phyloP scores from a whole-genome alignment of 345 rosid species.

The Gossypium sturtianum region DNA sequence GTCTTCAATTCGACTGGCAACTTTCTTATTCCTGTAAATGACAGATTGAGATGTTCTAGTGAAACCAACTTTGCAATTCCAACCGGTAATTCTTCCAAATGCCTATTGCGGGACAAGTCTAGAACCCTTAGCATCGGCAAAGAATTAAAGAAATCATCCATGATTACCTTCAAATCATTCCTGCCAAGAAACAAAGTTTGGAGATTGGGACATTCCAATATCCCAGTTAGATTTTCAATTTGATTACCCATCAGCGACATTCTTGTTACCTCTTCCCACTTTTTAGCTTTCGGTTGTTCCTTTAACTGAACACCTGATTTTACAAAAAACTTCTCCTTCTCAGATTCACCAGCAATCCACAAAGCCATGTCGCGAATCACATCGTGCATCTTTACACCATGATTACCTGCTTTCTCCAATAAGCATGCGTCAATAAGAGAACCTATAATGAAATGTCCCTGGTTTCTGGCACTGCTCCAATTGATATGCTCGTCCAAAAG shows the following conservation, averaged over 20 bases:
- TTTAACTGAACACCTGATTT: slow-evolving; percentile 8
- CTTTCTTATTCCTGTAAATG: neutral
- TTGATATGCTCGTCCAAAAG: neutral
- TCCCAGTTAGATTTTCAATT: neutral
- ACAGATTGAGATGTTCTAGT: neutral
- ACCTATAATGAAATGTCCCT: no score
- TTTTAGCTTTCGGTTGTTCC: slow-evolving; percentile 14
- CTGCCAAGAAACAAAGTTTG: neutral
- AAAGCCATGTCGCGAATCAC: neutral
- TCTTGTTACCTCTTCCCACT: slow-evolving; percentile 6
- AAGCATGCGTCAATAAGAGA: slow-evolving; percentile 18
- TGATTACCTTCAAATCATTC: neutral
- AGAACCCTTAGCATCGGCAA: neutral
- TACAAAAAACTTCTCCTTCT: neutral
- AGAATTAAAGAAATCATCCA: neutral
- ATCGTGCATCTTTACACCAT: neutral
- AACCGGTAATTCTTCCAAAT: neutral
- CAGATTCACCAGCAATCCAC: slow-evolving; percentile 13
- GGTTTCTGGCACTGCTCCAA: neutral
- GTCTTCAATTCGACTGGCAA: neutral
- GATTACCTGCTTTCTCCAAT: slow-evolving; percentile 9
- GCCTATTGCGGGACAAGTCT: neutral
- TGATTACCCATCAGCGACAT: slow-evolving; percentile 14
- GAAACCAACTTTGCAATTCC: neutral
- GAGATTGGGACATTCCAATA: neutral